Evolutionary conservation across 2,329 filamentous ascomycete genomes (phyloP).

Genomic region (Fusarium dimerum): DNA sequence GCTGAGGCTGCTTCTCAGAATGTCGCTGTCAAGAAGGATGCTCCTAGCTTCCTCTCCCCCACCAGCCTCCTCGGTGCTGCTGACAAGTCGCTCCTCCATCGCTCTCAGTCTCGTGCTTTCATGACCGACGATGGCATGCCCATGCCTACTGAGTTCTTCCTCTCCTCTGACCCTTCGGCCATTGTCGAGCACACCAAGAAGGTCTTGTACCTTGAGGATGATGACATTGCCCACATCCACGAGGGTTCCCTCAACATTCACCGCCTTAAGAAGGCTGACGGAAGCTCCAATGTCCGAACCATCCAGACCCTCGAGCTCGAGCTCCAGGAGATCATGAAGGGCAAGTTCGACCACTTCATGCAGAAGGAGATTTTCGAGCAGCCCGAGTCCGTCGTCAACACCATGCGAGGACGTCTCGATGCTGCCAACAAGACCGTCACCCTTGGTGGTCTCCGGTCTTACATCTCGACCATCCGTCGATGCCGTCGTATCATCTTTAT

Average conservation of each 20-base stretch:
- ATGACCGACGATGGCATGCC: conserved; percentile 97
- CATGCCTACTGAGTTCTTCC: conserved; percentile 98
- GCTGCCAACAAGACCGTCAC: conserved; percentile 92
- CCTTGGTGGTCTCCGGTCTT: conserved; percentile 91
- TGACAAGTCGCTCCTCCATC: conserved; percentile 97
- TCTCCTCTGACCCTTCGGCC: conserved; percentile 96
- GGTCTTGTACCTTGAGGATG: conserved; percentile 98
- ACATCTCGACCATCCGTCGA: conserved; percentile 93
- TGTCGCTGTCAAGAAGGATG: conserved; percentile 89
- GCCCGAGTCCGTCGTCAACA: conserved; percentile 98
- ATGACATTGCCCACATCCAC: conserved; percentile 99
- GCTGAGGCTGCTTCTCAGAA: conserved; percentile 96
- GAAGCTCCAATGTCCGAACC: conserved; percentile 92
- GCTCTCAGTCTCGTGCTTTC: conserved; percentile 97
- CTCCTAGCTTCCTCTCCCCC: conserved; percentile 66
- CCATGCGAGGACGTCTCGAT: conserved; percentile 98
- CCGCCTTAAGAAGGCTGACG: conserved; percentile 94
- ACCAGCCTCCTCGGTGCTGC: conserved; percentile 75
- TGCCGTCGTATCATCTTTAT: conserved; percentile 99
- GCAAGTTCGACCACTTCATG: conserved; percentile 99
- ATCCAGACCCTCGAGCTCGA: conserved; percentile 99
- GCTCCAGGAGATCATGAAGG: conserved; percentile 99
- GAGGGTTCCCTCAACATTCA: conserved; percentile 99
- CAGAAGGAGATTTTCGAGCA: conserved; percentile 99
- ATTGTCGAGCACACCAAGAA: conserved; percentile 99